These are phyloP conservation scores for Cystobasidiaceae sp. DNA, from an alignment of 1,284 basidiomycete genomes.

Conservation along the genomic window DNA sequence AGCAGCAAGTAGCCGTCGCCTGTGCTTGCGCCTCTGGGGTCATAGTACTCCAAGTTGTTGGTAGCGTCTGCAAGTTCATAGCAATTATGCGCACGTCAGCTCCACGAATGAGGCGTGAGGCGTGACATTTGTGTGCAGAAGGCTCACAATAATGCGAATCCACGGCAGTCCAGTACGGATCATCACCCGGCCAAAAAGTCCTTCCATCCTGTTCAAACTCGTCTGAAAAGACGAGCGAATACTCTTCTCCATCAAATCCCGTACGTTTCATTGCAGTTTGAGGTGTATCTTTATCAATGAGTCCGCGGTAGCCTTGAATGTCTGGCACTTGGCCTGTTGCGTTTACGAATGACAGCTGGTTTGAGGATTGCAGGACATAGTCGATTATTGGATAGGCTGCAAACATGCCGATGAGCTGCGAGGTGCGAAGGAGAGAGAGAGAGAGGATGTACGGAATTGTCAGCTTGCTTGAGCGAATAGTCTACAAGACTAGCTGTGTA, in stretches of 20 bases:
- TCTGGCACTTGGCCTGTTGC: conserved; percentile 38
- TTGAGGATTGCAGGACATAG: neutral
- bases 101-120: too few species aligned
- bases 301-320: conserved; percentile 33
- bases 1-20: neutral
- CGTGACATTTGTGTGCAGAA: too few species aligned
- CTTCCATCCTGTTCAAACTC: conserved; percentile 79
- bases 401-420: conserved; percentile 38
- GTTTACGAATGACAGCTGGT: conserved; percentile 28
- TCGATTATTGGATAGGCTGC: conserved; percentile 36
- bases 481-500: too few species aligned
- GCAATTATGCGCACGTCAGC: neutral
- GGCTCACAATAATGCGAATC: conserved; percentile 67
- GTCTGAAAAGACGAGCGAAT: conserved; percentile 67
- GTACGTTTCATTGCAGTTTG: conserved; percentile 15
- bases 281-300: conserved; percentile 49
- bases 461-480: too few species aligned
- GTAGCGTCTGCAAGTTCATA: neutral
- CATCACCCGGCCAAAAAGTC: conserved; percentile 64
- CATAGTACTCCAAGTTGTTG: conserved; percentile 22
- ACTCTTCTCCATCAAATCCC: conserved; percentile 27
- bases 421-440: neutral
- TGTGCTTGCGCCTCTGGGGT: conserved; percentile 15
- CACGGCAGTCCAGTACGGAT: conserved; percentile 64
- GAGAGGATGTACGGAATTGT: too few species aligned